Base-by-base conservation (phyloP, 345 rosid genomes). In the Linum lewisii region DNA sequence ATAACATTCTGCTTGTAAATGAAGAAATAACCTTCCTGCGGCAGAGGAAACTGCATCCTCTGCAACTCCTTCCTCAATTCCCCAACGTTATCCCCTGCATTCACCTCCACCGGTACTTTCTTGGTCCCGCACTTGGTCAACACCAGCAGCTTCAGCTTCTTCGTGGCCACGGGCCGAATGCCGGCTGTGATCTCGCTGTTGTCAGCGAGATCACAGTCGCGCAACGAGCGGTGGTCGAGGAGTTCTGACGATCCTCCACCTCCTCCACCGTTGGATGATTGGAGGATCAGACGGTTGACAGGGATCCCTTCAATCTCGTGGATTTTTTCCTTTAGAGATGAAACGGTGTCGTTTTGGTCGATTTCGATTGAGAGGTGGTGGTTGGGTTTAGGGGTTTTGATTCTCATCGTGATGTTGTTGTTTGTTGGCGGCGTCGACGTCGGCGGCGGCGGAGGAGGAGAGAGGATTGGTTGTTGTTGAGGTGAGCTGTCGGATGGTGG, bases 11-110 rank as follows among this genome's bases (percentile, higher is more conserved):
- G 85, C 50, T 82, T 75, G 69, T 78, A 76, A 16, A 81, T 78
- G 66, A 91, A 91, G 44, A 88, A 88, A 24, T 86, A 88, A 1
- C 88, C 96, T 68, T 87, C 95, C 21, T 70, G 78, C 11, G 92
- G 98, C 5, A 84, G 77, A 54, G 66, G 74, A 18, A 91, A 60
- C 14, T 83, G 81, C 90, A 91, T 44, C 67, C 75, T 82, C 23
- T 77, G 78, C 25, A 92, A 69, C 69, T 83, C 84, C 47, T 77
- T 84, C 64, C 88, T 86, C 67, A 88, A 58, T 61, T 81, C 88
- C 18, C 85, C 79, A 0, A 91, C 92, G 4, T 76, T 81, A 61
- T 91, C 98, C 6, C 74, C 53, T 0, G 82, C 76, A 20, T 72
- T 86, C 36, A 91, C 73, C 50, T 84, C 95, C 58, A 88, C 78